Percentiles rank a stretch among this genome's conserved stretches.
These are phyloP conservation scores for Porogramme epimiltina DNA, from an alignment of 1,284 basidiomycete species.

Conservation along the genomic window DNA sequence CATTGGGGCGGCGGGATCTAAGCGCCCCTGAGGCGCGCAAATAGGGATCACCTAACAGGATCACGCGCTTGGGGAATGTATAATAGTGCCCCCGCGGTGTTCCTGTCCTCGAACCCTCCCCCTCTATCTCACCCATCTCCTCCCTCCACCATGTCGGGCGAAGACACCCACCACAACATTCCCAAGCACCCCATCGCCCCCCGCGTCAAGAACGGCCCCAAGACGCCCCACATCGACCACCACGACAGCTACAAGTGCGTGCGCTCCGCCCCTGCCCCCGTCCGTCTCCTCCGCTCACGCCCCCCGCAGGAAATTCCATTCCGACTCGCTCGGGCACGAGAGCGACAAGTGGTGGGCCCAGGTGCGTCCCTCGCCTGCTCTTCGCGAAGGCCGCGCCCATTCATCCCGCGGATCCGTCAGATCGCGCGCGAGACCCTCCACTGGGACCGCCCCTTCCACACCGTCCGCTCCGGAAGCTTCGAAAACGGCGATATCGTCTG, in stretches of 20 bases:
- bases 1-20: neutral
- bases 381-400: slow-evolving; percentile 1
- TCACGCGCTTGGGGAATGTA: slow-evolving; percentile 7
- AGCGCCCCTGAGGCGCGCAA: neutral
- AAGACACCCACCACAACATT: slow-evolving; percentile 21
- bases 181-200: slow-evolving; percentile 67
- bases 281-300: slow-evolving; percentile 3
- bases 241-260: slow-evolving; percentile 64
- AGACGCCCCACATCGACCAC: slow-evolving; percentile 77
- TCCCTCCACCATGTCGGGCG: slow-evolving; percentile 18
- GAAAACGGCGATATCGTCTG: slow-evolving; percentile 89
- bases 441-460: slow-evolving; percentile 93
- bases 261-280: slow-evolving; percentile 17
- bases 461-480: slow-evolving; percentile 85
- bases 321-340: slow-evolving; percentile 71
- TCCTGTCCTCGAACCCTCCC: neutral
- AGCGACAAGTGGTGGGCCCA: slow-evolving; percentile 89
- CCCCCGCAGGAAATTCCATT: slow-evolving; percentile 49
- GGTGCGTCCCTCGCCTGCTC: slow-evolving; percentile 43
- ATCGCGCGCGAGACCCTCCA: slow-evolving; percentile 80
- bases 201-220: slow-evolving; percentile 59
- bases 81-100: neutral
- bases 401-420: slow-evolving; percentile 39
- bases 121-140: neutral
- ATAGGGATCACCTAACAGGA: slow-evolving; percentile 2